Percentiles rank a stretch among this genome's conserved stretches.
Conservation (phyloP, 179 eudicot genomes). For the Silene noctiflora region DNA sequence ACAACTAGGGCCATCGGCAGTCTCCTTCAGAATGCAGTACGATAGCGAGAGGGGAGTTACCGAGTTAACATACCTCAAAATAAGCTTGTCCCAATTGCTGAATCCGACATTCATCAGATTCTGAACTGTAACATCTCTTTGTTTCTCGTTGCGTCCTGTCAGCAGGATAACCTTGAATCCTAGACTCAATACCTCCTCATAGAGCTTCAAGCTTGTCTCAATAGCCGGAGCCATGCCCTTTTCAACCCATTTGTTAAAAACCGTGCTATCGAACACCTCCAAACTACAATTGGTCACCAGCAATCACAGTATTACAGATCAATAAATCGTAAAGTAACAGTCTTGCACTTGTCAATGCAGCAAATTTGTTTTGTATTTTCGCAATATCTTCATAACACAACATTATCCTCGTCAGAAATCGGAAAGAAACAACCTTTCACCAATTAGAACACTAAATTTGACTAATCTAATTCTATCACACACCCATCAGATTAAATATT, state of each 20-base stretch:
- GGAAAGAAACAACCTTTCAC: background rate
- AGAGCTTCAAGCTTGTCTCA: slow-evolving; percentile 64
- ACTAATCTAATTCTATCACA: background rate
- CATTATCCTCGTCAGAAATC: background rate
- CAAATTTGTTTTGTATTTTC: background rate
- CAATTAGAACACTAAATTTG: background rate
- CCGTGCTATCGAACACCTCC: slow-evolving; percentile 57
- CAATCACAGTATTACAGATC: background rate
- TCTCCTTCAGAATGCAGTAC: no score
- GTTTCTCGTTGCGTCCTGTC: slow-evolving; percentile 72
- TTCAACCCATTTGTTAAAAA: slow-evolving; percentile 81
- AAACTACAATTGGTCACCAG: slow-evolving; percentile 47
- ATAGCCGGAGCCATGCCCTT: slow-evolving; percentile 63
- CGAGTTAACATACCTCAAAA: slow-evolving; percentile 65
- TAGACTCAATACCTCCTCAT: slow-evolving; percentile 58
- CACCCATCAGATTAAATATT: background rate
- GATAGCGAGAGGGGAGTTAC: no score
- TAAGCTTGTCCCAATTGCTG: slow-evolving; percentile 70
- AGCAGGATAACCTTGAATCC: slow-evolving; percentile 78
- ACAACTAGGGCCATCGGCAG: no score
- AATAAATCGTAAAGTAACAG: background rate
- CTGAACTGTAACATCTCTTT: slow-evolving; percentile 55
- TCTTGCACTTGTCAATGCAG: slow-evolving; percentile 3
- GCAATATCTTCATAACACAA: background rate
- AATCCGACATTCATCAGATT: slow-evolving; percentile 71